These are phyloP conservation scores for Hypoxylon subgilvum DNA, from an alignment of 495 filamentous ascomycete genomes.

Conservation along the genomic window DNA sequence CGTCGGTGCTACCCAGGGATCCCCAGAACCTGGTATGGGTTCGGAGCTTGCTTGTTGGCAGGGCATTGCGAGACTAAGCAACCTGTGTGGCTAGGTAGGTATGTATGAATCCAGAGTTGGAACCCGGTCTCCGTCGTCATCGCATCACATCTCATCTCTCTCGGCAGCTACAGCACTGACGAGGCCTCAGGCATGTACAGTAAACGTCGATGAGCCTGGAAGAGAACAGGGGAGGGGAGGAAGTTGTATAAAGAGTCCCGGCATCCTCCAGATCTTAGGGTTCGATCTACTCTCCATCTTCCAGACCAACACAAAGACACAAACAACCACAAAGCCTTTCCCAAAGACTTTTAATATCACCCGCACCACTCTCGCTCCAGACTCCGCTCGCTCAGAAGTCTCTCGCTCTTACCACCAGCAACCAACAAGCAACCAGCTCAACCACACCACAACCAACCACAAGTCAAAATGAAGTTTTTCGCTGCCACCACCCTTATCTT, in stretches of 20 bases:
- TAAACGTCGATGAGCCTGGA: background rate
- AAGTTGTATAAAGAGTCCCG: conserved; percentile 11
- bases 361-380: conserved; percentile 5
- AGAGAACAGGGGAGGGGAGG: background rate
- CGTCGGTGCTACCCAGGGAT: conserved; percentile 4
- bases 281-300: conserved; percentile 1
- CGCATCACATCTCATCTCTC: conserved; percentile 5
- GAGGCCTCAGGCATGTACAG: conserved; percentile 4
- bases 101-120: too few species aligned
- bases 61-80: conserved; percentile 13
- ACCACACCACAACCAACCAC: background rate
- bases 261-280: background rate
- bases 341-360: conserved; percentile 4
- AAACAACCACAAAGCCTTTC: conserved; percentile 6
- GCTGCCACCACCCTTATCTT: conserved; percentile 18
- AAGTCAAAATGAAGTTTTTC: conserved; percentile 39
- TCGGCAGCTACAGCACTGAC: conserved; percentile 9
- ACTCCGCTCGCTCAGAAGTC: background rate
- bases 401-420: background rate
- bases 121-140: conserved; percentile 12
- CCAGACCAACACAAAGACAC: conserved; percentile 8
- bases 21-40: conserved; percentile 15
- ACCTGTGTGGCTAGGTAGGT: conserved; percentile 1
- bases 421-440: background rate
- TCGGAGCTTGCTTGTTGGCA: background rate